phyloP scores from a whole-genome alignment of 305 asterid species.

The Withania somnifera region DNA sequence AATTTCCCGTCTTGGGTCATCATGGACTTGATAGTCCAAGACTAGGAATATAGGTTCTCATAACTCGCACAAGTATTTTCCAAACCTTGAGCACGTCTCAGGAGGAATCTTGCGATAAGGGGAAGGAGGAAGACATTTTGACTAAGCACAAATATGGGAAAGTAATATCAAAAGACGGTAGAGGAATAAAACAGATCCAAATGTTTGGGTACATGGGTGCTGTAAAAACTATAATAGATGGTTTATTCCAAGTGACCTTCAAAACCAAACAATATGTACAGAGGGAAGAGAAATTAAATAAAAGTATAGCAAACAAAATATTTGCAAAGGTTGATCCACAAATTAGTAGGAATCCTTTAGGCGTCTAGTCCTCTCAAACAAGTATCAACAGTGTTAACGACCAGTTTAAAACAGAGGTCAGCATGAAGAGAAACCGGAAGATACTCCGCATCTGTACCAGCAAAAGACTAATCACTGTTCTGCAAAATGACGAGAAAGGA shows the following conservation, averaged over 20 bases:
- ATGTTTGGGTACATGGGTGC: neutral
- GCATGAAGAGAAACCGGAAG: neutral
- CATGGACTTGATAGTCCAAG: too few species aligned
- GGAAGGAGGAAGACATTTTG: too few species aligned
- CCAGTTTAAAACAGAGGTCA: too few species aligned
- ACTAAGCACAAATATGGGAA: neutral
- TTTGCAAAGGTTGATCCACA: neutral
- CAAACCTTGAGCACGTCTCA: too few species aligned
- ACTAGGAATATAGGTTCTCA: too few species aligned
- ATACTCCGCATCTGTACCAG: neutral
- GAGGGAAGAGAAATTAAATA: neutral
- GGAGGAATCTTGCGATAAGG: too few species aligned
- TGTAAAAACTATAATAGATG: neutral
- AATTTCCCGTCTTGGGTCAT: too few species aligned
- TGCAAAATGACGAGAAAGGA: neutral
- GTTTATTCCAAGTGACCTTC: neutral
- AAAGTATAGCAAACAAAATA: neutral
- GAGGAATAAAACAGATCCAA: neutral
- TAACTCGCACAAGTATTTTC: too few species aligned
- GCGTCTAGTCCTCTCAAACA: neutral
- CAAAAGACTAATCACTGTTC: neutral
- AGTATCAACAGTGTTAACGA: too few species aligned
- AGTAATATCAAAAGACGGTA: neutral
- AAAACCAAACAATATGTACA: constrained; percentile 1
- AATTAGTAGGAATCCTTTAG: neutral